phyloP scores from a whole-genome alignment of 2,329 filamentous ascomycete genomes.

The Sporothrix euskadiensis region DNA sequence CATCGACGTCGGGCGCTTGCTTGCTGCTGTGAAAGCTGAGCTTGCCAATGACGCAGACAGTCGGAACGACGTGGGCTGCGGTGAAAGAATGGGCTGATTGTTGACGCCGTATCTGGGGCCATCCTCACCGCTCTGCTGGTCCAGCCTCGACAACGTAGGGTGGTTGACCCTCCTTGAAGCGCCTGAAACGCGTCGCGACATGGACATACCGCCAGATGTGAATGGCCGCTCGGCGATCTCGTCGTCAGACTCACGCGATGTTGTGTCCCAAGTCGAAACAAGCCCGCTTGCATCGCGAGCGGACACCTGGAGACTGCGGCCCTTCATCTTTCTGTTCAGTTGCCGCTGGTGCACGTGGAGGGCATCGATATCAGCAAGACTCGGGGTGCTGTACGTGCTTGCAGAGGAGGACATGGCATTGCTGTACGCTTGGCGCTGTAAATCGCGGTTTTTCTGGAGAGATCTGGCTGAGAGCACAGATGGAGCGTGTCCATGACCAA shows the following conservation, averaged over 20 bases:
- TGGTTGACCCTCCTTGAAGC: not conserved
- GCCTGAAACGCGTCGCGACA: not conserved
- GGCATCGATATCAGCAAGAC: conserved; percentile 8
- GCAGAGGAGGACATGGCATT: not conserved
- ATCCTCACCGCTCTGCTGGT: not conserved
- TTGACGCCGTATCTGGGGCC: conserved; percentile 15
- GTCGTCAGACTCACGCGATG: not conserved
- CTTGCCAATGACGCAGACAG: conserved; percentile 27
- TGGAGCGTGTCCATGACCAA: not conserved
- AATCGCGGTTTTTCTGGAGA: not conserved
- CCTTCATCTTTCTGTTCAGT: not conserved
- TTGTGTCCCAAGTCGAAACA: not conserved
- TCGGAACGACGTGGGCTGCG: conserved; percentile 30
- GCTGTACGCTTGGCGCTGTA: conserved; percentile 10
- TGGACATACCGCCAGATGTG: not conserved
- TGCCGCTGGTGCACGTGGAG: not conserved
- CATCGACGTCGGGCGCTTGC: conserved; percentile 17
- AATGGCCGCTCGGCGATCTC: not conserved
- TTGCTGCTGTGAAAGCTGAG: conserved; percentile 16
- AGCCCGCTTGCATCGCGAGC: not conserved
- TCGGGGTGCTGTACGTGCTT: not conserved
- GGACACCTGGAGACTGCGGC: conserved; percentile 2
- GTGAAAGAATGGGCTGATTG: conserved; percentile 27
- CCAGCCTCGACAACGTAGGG: not conserved
- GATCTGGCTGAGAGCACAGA: not conserved